Conservation (phyloP, 1,139 yeast genomes). For the Pneumocystis carinii region DNA sequence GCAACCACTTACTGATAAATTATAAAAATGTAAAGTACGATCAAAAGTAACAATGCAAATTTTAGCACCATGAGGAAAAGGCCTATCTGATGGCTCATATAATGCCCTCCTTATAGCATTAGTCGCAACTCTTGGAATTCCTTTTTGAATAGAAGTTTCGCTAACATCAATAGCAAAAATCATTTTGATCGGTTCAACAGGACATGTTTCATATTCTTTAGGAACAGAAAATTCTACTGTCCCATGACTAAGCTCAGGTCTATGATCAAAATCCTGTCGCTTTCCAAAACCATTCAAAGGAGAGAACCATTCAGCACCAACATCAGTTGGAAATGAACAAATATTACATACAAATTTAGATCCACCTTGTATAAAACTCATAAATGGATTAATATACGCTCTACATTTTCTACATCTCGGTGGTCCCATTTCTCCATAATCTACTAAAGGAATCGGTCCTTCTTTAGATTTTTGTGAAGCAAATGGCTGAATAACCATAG, state of each 20-base stretch:
- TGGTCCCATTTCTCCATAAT: conserved; percentile 47
- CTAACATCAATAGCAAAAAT: conserved; percentile 67
- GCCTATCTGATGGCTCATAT: conserved; percentile 22
- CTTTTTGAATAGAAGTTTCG: conserved; percentile 46
- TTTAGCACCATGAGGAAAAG: conserved; percentile 32
- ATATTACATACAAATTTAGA: conserved; percentile 68
- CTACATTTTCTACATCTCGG: conserved; percentile 86
- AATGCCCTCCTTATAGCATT: conserved; percentile 57
- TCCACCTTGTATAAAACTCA: conserved; percentile 49
- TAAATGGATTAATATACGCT: conserved; percentile 73
- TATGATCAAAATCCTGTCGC: conserved; percentile 44
- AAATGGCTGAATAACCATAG: conserved; percentile 71
- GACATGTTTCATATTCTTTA: conserved; percentile 33
- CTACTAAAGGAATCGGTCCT: conserved; percentile 52
- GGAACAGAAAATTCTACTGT: conserved; percentile 80
- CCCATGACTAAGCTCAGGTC: conserved; percentile 71
- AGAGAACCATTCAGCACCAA: conserved; percentile 45
- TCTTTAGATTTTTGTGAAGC: conserved; percentile 40
- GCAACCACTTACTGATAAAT: conserved; percentile 30
- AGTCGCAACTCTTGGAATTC: conserved; percentile 50
- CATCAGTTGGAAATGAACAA: conserved; percentile 62
- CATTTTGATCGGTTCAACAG: conserved; percentile 42
- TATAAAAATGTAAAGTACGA: conserved; percentile 56
- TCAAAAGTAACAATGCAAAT: conserved; percentile 69
- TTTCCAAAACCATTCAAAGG: conserved; percentile 47